Conservation (phyloP, 2,329 filamentous ascomycete species). For the Fusarium sp. region DNA sequence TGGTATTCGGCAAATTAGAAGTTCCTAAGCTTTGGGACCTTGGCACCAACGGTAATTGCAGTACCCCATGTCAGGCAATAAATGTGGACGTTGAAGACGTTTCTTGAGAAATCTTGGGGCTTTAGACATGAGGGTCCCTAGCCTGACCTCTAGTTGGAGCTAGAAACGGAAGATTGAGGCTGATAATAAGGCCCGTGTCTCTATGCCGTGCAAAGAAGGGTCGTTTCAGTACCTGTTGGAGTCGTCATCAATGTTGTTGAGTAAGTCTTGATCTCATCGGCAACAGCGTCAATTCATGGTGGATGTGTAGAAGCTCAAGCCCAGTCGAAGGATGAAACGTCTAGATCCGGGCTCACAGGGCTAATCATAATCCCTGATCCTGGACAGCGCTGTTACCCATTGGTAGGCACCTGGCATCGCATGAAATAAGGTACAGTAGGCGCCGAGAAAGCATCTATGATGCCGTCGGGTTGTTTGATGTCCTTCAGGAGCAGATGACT, state of each 20-base stretch:
- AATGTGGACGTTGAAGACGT: slow-evolving; percentile 15
- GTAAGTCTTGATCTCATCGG: slow-evolving; percentile 7
- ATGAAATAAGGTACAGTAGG: slow-evolving; percentile 22
- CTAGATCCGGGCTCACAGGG: slow-evolving; percentile 32
- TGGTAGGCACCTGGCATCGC: slow-evolving; percentile 8
- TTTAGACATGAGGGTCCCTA: background rate
- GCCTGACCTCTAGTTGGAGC: slow-evolving; percentile 1
- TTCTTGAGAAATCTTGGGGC: background rate
- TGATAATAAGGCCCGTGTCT: slow-evolving; percentile 8
- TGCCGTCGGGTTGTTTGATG: background rate
- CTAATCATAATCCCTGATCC: slow-evolving; percentile 38
- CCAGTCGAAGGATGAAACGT: slow-evolving; percentile 44
- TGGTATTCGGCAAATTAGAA: background rate
- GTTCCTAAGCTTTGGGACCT: background rate
- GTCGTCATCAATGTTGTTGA: slow-evolving; percentile 14
- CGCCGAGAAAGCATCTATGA: slow-evolving; percentile 3
- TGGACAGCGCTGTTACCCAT: slow-evolving; percentile 7
- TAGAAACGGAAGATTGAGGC: slow-evolving; percentile 8
- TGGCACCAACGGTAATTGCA: slow-evolving; percentile 33
- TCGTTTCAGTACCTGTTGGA: slow-evolving; percentile 13
- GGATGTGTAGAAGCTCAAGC: slow-evolving; percentile 15
- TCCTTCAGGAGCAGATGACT: slow-evolving; percentile 3
- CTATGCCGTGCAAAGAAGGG: slow-evolving; percentile 11
- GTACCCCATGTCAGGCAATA: slow-evolving; percentile 26
- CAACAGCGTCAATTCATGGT: slow-evolving; percentile 29